Base-by-base conservation (phyloP, 2,329 filamentous ascomycete species). In the Hypoxylon rubiginosum region DNA sequence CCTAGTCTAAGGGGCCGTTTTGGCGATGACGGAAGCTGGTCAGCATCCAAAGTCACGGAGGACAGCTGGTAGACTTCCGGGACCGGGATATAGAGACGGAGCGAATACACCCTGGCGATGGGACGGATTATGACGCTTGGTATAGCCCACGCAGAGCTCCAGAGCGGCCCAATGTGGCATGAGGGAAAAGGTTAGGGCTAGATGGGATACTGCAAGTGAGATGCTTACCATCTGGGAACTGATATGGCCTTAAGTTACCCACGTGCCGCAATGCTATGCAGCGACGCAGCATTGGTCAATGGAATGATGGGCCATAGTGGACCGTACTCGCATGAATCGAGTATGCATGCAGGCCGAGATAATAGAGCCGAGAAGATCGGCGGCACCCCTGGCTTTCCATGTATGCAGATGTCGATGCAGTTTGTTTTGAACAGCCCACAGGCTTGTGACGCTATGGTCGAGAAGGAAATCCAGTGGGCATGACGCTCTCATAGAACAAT, bases 181-280 rank as follows among this genome's bases (percentile, higher is more conserved):
- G 48, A 57, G 36, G 51, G 55, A 45, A 26, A 10, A 48, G 24
- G 46, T 24, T 50, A 54, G 21, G 21, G 28, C 41, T 41, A 49
- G 15, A 24, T 34, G 53, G 32, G 49, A 49, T 60, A 57, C 36
- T 32, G 41, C 43, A 34, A 45, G 28, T 32, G 41, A 67, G 45
- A 62, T 10, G 34, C 34, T 36, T 36, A 17, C 28, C 46, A 39
- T 56, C 36, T 67, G 43, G 34, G 52, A 41, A 54, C 32, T 26
- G 58, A 66, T 51, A 61, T n/a, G 49, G 64, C 46, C 36, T 58
- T 34, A 55, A 15, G 32, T 54, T 43, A 39, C 53, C 63, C 64
- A 69, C 62, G 64, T 67, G 67, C 67, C 55, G 57, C 45, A 51
- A 43, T 21, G 32, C 54, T 41, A 59, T 62, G 58, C 50, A 67